Percentiles rank a stretch among this genome's conserved stretches.
Evolutionary conservation across 805 yeast species (phyloP).

Genomic region (Starmerella tilneyi): DNA sequence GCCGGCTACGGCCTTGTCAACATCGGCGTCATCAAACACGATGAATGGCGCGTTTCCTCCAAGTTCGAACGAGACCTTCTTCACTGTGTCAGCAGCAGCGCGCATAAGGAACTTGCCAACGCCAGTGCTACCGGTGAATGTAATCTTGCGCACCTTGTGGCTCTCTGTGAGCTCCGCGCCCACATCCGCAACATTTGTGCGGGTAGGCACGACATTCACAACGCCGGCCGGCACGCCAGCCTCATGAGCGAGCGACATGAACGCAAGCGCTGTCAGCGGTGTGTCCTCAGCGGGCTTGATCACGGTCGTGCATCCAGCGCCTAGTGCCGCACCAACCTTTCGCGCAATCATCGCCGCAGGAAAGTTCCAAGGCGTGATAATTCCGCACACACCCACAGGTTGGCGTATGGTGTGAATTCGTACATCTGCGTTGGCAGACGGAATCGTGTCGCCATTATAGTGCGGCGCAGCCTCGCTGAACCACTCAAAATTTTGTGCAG

Average conservation of each 20-base stretch:
- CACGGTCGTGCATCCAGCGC: constrained; percentile 70
- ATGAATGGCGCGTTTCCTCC: constrained; percentile 79
- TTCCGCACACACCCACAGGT: constrained; percentile 75
- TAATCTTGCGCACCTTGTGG: constrained; percentile 49
- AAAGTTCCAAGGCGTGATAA: constrained; percentile 77
- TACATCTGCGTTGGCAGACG: constrained; percentile 39
- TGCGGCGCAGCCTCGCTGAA: constrained; percentile 68
- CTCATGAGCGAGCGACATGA: constrained; percentile 48
- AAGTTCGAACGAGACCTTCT: constrained; percentile 61
- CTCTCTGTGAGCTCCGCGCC: constrained; percentile 52
- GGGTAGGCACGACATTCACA: constrained; percentile 48
- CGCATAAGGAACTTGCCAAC: constrained; percentile 59
- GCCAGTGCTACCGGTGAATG: constrained; percentile 70
- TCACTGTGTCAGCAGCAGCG: constrained; percentile 50
- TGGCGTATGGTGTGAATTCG: constrained; percentile 53
- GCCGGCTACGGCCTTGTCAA: constrained; percentile 57
- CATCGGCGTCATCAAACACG: constrained; percentile 61
- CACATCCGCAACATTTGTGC: constrained; percentile 30
- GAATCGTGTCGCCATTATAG: constrained; percentile 53
- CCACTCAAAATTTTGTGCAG: constrained; percentile 81
- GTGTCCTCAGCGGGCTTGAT: constrained; percentile 71
- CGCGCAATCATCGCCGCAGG: constrained; percentile 71
- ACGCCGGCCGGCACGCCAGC: constrained; percentile 69
- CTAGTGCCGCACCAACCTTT: constrained; percentile 64
- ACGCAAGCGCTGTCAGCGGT: constrained; percentile 61